Evolutionary conservation across 345 rosid genomes (phyloP).

Genomic region (Mercurialis annua): DNA sequence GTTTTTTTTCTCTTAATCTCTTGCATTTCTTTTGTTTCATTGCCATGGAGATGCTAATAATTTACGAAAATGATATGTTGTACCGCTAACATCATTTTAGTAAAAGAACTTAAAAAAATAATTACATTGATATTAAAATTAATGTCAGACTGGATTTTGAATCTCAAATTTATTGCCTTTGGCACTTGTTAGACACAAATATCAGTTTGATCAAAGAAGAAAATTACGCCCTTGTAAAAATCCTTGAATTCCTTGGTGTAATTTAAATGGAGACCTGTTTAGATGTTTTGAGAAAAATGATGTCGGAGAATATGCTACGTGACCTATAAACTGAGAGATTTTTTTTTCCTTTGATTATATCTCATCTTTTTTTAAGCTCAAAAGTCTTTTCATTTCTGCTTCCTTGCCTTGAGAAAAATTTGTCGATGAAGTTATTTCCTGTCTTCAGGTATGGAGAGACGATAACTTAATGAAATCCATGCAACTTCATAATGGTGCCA

Average conservation of each 20-base stretch:
- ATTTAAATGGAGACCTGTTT: neutral
- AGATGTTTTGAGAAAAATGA: neutral
- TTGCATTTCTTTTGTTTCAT: neutral
- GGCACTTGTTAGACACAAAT: neutral
- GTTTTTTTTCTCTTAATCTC: slow-evolving; percentile 10
- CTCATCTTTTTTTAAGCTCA: neutral
- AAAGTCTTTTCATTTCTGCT: neutral
- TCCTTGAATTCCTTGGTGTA: neutral
- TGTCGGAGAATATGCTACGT: neutral
- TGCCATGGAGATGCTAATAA: neutral
- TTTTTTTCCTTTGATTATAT: neutral
- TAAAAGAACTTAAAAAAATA: too few species aligned
- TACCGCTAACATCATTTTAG: neutral
- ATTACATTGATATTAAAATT: neutral
- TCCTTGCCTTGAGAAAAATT: slow-evolving; percentile 2
- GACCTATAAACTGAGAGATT: neutral
- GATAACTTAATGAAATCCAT: slow-evolving; percentile 50
- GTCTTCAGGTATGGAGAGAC: slow-evolving; percentile 69
- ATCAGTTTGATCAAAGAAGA: neutral
- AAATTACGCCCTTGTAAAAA: neutral
- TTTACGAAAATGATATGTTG: neutral
- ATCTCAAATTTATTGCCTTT: neutral
- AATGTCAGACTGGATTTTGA: neutral
- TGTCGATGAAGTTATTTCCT: slow-evolving; percentile 1
- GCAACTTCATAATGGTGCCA: slow-evolving; percentile 56